Evolutionary conservation across 441 rosid species (phyloP), one percentile per base, ranked within the genome.

Genomic region (Populus trichocarpa): DNA sequence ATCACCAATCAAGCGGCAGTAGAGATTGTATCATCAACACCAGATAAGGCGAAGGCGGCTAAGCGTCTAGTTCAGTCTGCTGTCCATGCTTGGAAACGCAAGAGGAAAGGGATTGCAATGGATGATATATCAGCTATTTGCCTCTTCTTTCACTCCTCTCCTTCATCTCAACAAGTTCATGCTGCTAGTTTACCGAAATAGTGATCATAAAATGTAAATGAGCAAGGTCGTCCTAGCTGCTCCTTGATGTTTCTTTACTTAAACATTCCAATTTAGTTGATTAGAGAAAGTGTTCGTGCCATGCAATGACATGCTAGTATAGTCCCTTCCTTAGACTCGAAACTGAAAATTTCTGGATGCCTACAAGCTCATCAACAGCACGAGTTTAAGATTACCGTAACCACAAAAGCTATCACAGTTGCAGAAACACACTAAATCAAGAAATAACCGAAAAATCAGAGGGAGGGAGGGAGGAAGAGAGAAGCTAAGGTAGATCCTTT

Each of bases 41-140:
- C 83, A 0, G 92, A 94, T 71, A 81, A 80, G 65, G 85, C 85
- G 30, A 93, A 93, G 80, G 92, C 98, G 2, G 96, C 98, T 0
- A 94, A 92, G 79, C 74, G 79, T 16, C 81, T 96, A n/a, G 98
- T 94, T 0, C 82, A 87, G 74, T 79, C 84, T 8, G 98, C 98
- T 0, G 91, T 70, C 2, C 79, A 36, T 2, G 96, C 91, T 0
- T 94, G 98, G 98, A 90, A 87, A 79, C 81, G 75, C 59, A 91
- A 89, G 89, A 89, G 97, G 87, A 88, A 84, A 0, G 95, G 94
- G 72, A 85, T 91, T 16, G 98, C 98, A 0, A 87, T 84, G 95
- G 99, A 96, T 82, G 99, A 96, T 77, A 93, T 96, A 74, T 92
- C 99, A 42, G 99, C 96, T 30, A 81, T 93, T 74, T 96, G 99